Evolutionary conservation across 2,329 filamentous ascomycete genomes (phyloP).

Genomic region (Colletotrichum karsti): DNA sequence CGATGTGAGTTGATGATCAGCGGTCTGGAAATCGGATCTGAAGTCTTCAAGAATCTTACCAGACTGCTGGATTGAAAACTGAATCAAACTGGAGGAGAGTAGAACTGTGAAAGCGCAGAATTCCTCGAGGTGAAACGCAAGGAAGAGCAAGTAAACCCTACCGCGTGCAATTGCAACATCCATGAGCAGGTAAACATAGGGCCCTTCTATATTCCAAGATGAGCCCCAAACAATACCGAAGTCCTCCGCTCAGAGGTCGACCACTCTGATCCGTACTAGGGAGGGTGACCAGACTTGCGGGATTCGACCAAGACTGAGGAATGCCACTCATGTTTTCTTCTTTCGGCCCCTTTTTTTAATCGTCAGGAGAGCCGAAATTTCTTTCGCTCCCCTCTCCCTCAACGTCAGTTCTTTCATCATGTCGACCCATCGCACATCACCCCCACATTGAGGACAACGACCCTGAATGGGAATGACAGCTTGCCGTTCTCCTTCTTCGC

Average conservation of each 20-base stretch:
- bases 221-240: neutral
- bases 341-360: constrained; percentile 36
- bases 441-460: constrained; percentile 74
- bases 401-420: constrained; percentile 87
- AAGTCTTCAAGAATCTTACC: too few relatives aligned
- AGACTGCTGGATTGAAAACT: too few relatives aligned
- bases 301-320: too few relatives aligned
- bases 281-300: neutral
- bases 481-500: constrained; percentile 39
- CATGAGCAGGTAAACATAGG: too few relatives aligned
- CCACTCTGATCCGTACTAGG: neutral
- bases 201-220: neutral
- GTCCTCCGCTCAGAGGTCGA: neutral
- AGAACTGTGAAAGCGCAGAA: neutral
- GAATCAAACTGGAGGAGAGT: too few relatives aligned
- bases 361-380: constrained; percentile 74
- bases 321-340: constrained; percentile 32
- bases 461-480: constrained; percentile 74
- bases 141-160: neutral
- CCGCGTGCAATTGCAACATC: neutral
- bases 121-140: neutral
- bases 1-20: neutral
- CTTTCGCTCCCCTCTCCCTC: constrained; percentile 73
- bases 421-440: constrained; percentile 72
- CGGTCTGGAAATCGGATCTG: too few relatives aligned